Percentiles rank a stretch among this genome's conserved stretches.
phyloP scores from a whole-genome alignment of 1,284 basidiomycete species.

The Athelia sp. region DNA sequence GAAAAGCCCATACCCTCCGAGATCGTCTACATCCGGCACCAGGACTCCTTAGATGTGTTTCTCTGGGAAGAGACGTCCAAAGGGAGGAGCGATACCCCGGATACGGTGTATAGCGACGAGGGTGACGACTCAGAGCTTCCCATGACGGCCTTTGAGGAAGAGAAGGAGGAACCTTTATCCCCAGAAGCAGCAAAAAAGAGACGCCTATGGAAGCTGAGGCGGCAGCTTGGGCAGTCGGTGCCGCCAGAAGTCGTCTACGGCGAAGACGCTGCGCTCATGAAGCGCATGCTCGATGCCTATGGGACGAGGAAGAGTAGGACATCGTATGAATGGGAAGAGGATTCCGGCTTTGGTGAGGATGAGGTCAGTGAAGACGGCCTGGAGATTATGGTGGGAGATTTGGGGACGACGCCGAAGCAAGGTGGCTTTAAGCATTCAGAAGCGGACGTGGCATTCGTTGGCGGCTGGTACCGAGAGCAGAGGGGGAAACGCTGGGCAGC shows the following conservation, averaged over 20 bases:
- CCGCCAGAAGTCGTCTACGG: constrained; percentile 19
- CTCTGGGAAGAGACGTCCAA: neutral
- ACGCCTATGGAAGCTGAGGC: constrained; percentile 26
- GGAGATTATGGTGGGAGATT: too few species aligned
- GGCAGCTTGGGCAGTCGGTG: constrained; percentile 25
- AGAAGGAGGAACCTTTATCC: constrained; percentile 13
- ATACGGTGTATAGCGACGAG: neutral
- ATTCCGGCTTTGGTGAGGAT: neutral
- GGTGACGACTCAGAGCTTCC: neutral
- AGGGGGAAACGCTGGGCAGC: neutral
- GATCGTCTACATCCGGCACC: neutral
- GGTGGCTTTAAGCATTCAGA: too few species aligned
- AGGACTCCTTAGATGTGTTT: neutral
- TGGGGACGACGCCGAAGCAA: too few species aligned
- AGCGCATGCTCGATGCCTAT: too few species aligned
- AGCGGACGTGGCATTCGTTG: neutral
- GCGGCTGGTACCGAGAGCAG: neutral
- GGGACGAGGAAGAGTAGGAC: too few species aligned
- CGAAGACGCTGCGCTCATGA: neutral
- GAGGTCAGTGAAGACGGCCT: neutral
- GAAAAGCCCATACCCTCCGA: neutral
- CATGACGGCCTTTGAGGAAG: neutral
- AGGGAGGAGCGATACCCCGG: neutral
- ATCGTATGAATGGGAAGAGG: too few species aligned
- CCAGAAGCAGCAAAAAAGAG: constrained; percentile 20